Evolutionary conservation across 768 basidiomycete genomes (phyloP).

Genomic region (Tylopilus sp.): DNA sequence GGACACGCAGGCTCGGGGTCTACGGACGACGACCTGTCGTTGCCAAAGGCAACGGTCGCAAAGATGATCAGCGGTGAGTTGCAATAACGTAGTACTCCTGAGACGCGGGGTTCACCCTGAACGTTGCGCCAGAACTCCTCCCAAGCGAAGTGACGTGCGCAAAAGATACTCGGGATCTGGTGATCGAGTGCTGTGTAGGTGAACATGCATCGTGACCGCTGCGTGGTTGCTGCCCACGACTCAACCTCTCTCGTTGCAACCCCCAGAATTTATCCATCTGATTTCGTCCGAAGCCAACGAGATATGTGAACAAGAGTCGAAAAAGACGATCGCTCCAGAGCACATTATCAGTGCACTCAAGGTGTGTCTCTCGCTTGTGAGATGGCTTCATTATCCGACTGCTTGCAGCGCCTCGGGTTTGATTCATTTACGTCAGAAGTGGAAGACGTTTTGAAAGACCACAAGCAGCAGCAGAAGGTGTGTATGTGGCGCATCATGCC

Average conservation of each 20-base stretch:
- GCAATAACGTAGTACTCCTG: neutral
- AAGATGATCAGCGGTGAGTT: conserved; percentile 89
- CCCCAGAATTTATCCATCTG: conserved; percentile 96
- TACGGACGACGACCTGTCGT: conserved; percentile 87
- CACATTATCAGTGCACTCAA: conserved; percentile 92
- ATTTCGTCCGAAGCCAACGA: conserved; percentile 98
- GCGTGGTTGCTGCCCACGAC: conserved; percentile 7
- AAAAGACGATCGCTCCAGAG: conserved; percentile 98
- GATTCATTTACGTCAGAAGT: conserved; percentile 89
- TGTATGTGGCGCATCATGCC: conserved; percentile 16
- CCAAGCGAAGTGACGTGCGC: conserved; percentile 85
- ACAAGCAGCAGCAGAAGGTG: conserved; percentile 95
- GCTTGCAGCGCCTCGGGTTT: conserved; percentile 79
- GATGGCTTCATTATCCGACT: conserved; percentile 3
- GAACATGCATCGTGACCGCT: conserved; percentile 39
- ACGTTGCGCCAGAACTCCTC: conserved; percentile 65
- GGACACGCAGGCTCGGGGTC: conserved; percentile 62
- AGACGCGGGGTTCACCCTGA: neutral
- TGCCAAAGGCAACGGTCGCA: conserved; percentile 96
- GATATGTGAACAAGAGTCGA: conserved; percentile 95
- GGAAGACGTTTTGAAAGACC: conserved; percentile 90
- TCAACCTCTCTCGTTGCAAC: conserved; percentile 11
- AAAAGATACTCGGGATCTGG: conserved; percentile 94
- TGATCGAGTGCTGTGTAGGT: conserved; percentile 99
- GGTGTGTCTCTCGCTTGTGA: conserved; percentile 39